Conservation (phyloP, 164 flowering plant species). For the Nelumbo lutea region DNA sequence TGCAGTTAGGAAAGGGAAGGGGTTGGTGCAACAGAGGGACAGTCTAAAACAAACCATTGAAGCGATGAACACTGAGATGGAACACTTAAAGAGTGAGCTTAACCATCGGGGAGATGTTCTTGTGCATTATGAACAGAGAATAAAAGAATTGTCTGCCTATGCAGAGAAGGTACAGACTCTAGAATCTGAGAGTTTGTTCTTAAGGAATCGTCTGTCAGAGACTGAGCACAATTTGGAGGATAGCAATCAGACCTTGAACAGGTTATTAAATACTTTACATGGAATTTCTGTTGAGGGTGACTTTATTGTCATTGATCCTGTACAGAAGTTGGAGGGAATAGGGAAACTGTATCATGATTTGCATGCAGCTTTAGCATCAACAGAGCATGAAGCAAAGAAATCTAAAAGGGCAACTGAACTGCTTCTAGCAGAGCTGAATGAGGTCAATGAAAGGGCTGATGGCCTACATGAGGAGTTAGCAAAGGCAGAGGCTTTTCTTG, state of each 20-base stretch:
- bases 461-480: slow-evolving; percentile 75
- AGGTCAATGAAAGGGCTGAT: slow-evolving; percentile 92
- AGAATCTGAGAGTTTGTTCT: slow-evolving; percentile 45
- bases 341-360: slow-evolving; percentile 44
- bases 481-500: slow-evolving; percentile 35
- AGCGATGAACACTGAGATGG: slow-evolving; percentile 55
- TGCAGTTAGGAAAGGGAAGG: slow-evolving; percentile 96
- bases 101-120: slow-evolving; percentile 34
- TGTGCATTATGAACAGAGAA: slow-evolving; percentile 46
- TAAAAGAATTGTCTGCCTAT: slow-evolving; percentile 40
- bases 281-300: slow-evolving; percentile 43
- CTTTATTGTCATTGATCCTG: slow-evolving; percentile 38
- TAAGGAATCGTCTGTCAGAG: slow-evolving; percentile 52
- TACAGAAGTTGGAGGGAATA: slow-evolving; percentile 49
- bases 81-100: slow-evolving; percentile 48
- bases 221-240: slow-evolving; percentile 46
- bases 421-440: slow-evolving; percentile 85
- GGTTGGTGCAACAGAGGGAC: slow-evolving; percentile 89
- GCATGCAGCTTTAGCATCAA: slow-evolving; percentile 34
- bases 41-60: slow-evolving; percentile 70
- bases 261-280: slow-evolving; percentile 35
- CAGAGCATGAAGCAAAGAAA: slow-evolving; percentile 71
- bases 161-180: slow-evolving; percentile 38
- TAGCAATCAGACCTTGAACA: slow-evolving; percentile 39
- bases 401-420: slow-evolving; percentile 84